Base-by-base conservation (phyloP, 148 eudicot species). In the Fallopia convolvulus region DNA sequence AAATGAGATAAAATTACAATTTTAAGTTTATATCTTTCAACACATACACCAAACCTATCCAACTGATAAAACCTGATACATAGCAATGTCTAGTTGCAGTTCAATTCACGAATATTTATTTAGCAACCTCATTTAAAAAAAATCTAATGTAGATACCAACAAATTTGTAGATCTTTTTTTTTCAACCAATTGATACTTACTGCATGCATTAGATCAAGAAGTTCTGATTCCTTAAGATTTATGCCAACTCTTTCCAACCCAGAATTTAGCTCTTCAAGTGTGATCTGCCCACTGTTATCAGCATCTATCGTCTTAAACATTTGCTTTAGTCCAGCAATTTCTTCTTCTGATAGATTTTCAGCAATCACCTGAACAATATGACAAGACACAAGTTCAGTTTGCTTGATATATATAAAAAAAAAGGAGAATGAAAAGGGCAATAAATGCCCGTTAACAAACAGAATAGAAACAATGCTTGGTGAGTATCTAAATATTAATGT, bases 231-330 rank as follows among this genome's bases (percentile, higher is more conserved):
- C 77, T 86, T 85, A 61, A 91, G 84, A 78, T 88, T 87, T 77
- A 90, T 84, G 65, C 97, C 97, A 14, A 84, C 97, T 87, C 79
- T 89, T 81, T 89, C 88, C 77, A 91, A 85, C 12, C 97, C 97
- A 23, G 74, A 84, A 75, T 85, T 89, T 42, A 91, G 85, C 78
- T 91, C 97, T 81, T 91, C 97, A 21, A 88, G 84, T 18, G 97
- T 91, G 75, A 91, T 91, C 15, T 88, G 85, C 74, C 93, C 93
- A 63, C 97, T 91, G 52, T 84, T 83, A 74, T 91, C 95, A 32
- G 91, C 52, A 70, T 91, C 95, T 77, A 91, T 91, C 91, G 85
- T 91, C 84, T 86, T 87, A 76, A 91, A 91, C 96, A 91, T 88
- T 72, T 89, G 85, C 85, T 89, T 89, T 18, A 89, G 77, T 32